Evolutionary conservation across 352 stramenopile genomes (phyloP).

Genomic region (Pythium phragmiticola): DNA sequence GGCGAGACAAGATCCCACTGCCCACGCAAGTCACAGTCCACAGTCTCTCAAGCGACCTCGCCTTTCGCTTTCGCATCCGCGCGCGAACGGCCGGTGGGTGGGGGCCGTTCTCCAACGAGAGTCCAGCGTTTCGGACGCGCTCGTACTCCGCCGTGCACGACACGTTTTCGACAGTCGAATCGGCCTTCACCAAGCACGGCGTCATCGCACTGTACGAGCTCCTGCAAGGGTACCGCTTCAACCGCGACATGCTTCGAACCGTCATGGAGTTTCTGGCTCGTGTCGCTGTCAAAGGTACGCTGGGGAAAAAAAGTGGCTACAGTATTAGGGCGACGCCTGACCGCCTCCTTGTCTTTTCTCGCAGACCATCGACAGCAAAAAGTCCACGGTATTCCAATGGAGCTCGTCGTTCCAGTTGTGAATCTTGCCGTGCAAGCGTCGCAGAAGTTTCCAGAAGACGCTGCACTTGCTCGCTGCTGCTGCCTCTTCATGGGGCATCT

Average conservation of each 20-base stretch:
- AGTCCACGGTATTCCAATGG: not conserved
- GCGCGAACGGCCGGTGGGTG: constrained; percentile 59
- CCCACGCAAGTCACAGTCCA: constrained; percentile 34
- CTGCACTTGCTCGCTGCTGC: constrained; percentile 32
- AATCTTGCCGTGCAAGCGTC: constrained; percentile 34
- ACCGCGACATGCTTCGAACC: constrained; percentile 38
- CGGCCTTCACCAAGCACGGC: constrained; percentile 19
- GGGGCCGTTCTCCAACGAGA: constrained; percentile 54
- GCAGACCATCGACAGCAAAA: not conserved
- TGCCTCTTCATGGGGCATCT: constrained; percentile 52
- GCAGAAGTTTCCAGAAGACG: constrained; percentile 50
- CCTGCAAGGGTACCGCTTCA: constrained; percentile 43
- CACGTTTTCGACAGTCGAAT: constrained; percentile 35
- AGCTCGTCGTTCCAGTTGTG: not conserved
- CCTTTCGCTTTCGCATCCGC: constrained; percentile 62
- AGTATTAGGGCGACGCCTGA: not conserved
- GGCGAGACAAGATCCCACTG: constrained; percentile 28
- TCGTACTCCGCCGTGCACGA: constrained; percentile 34
- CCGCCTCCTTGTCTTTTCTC: not conserved
- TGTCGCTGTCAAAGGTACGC: constrained; percentile 38
- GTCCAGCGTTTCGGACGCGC: constrained; percentile 38
- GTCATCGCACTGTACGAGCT: constrained; percentile 31
- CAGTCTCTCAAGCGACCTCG: constrained; percentile 41
- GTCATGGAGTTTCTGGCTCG: constrained; percentile 42
- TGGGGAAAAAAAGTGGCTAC: not conserved